phyloP scores from a whole-genome alignment of 2,329 filamentous ascomycete genomes.

The Alternaria gaisen region DNA sequence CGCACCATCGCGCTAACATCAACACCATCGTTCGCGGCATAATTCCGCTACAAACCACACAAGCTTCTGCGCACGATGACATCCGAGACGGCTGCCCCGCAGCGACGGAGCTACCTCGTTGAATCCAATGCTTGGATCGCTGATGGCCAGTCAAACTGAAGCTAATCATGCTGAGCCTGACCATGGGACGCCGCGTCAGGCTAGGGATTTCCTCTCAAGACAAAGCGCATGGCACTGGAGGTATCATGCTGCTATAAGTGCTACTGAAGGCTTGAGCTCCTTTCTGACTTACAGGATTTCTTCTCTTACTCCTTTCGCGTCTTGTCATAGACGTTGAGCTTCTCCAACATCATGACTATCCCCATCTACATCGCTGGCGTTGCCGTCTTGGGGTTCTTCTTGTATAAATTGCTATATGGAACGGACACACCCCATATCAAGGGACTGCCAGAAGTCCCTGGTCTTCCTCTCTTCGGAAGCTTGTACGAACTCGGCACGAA shows the following conservation, averaged over 20 bases:
- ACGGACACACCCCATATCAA: constrained; percentile 61
- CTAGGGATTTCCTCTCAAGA: constrained; percentile 2
- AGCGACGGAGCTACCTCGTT: background rate
- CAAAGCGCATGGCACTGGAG: constrained; percentile 1
- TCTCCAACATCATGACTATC: constrained; percentile 45
- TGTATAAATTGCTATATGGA: constrained; percentile 54
- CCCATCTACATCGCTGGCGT: constrained; percentile 55
- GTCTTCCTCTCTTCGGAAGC: constrained; percentile 58
- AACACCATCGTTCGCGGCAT: constrained; percentile 16
- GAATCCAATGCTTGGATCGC: background rate
- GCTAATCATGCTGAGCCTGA: constrained; percentile 20
- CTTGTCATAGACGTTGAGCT: constrained; percentile 1
- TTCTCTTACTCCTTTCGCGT: background rate
- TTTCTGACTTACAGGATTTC: background rate
- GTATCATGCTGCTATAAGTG: constrained; percentile 16
- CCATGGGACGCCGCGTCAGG: background rate
- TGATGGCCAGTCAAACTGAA: constrained; percentile 12
- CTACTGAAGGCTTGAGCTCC: background rate
- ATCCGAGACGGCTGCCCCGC: constrained; percentile 13
- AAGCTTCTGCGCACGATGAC: background rate
- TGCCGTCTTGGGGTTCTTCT: constrained; percentile 52
- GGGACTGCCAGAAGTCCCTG: constrained; percentile 57
- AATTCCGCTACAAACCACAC: constrained; percentile 25
- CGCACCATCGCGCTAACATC: constrained; percentile 24
- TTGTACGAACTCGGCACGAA: constrained; percentile 57